Evolutionary conservation across 306 rosid genomes (phyloP), one percentile per base, ranked within the genome.

Genomic region (Rosa multiflora): DNA sequence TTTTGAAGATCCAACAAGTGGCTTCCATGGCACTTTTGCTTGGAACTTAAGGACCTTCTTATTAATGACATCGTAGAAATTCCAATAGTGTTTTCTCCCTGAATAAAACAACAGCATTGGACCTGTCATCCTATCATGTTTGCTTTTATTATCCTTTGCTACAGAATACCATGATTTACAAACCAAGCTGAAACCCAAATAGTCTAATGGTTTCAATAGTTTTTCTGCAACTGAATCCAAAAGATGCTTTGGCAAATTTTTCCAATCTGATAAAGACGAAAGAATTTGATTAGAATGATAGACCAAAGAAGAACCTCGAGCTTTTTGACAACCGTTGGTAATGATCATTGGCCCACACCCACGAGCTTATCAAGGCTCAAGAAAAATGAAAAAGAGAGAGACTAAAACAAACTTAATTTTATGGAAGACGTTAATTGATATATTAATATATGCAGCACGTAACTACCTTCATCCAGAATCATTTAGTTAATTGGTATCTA

Each of bases 201-300:
- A 72, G 21, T 73, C 76, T 7, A 10, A 46, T 12, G 67, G n/a
- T 7, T n/a, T 8, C 68, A 37, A n/a, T 13, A 56, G 13, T 13
- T 75, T 75, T 29, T 59, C 56, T 1, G 6, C 70, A n/a, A 75
- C 35, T 59, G 21, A 75, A 4, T 75, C 70, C 4, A 75, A 26
- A 21, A 75, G 37, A 58, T 42, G 55, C 35, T 58, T 59, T 0
- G 58, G 56, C 8, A 58, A 42, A 10, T 10, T 20, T 64, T 20
- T 77, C 70, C 18, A 68, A 81, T 77, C 81, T 59, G 55, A 71
- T 66, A 64, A 35, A 14, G 58, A 52, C 58, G 58, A 15, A 15
- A 52, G 3, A 11, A 3, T 15, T 52, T 52, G n/a, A 15, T 52
- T 52, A 52, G 20, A 52, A 47, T 10, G 10, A 10, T 10, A 47